Percentiles rank a stretch among this genome's conserved stretches.
Evolutionary conservation across 306 rosid species (phyloP).

Genomic region (Mucuna pruriens): DNA sequence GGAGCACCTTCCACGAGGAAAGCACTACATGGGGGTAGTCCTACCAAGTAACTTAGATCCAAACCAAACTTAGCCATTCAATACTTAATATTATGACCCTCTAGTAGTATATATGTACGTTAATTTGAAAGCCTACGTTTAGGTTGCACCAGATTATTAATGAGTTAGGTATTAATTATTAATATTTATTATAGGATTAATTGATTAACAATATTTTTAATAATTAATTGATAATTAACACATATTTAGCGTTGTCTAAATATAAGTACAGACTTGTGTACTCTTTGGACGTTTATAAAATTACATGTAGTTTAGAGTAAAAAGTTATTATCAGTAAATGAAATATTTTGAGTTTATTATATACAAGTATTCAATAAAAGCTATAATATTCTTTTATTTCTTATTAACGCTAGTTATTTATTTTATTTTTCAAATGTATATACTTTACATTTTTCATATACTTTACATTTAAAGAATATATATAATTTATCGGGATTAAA

Average conservation of each 20-base stretch:
- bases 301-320: background rate
- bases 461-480: too few species aligned
- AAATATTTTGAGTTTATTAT: background rate
- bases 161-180: background rate
- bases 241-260: background rate
- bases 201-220: background rate
- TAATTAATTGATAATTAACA: background rate
- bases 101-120: background rate
- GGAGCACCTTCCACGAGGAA: background rate
- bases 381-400: background rate
- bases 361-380: background rate
- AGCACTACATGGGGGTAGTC: background rate
- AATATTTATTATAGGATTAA: background rate
- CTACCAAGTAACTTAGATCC: background rate
- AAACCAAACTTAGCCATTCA: background rate
- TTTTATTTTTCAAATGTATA: background rate
- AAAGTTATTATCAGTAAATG: background rate
- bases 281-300: background rate
- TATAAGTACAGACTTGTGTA: background rate
- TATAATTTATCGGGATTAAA: too few species aligned
- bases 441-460: too few species aligned
- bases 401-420: background rate
- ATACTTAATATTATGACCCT: background rate
- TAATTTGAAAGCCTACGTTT: constrained; percentile 9
- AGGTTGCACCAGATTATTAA: background rate